Evolutionary conservation across 768 basidiomycete species (phyloP), one percentile per base, ranked within the genome.

Genomic region (Ephemerocybe angulata): DNA sequence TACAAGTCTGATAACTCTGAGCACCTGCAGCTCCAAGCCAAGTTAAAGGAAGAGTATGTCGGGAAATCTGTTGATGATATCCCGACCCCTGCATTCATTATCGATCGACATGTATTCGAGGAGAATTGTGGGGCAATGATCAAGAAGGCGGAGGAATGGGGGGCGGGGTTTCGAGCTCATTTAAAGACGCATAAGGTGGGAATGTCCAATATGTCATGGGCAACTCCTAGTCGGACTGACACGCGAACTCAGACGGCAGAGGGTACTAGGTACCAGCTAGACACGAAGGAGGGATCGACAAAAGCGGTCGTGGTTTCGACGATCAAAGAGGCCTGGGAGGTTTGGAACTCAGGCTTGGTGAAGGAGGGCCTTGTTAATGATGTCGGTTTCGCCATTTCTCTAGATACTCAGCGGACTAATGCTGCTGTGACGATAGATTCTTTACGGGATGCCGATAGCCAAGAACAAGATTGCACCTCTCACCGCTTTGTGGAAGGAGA

Each of bases 111-210:
- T 8, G 58, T 84, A 8, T 93, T 93, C 67, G 81, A 81, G 31
- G 68, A 76, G 28, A 94, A 94, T 66, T 93, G 90, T 67, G 78
- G 78, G 11, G 72, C 67, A 54, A 91, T 94, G 86, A 86, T 88
- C 59, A 66, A 73, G 47, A 84, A 81, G 38, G 82, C 88, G 13
- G 76, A 75, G 52, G 74, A 76, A 25, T 87, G 86, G 79, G 85
- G 84, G 2, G 84, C 88, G 15, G 73, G 63, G 8, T 93, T 94
- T 67, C 76, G 92, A 46, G 88, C 86, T 3, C 93, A 94, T 68
- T 77, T 94, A 50, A 95, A 94, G 71, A 88, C 87, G 0, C 88
- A 90, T 66, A 90, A 90, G 77, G 87, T 85, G 64, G 25, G 43
- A 8, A 22, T 22, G 63, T 33, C 10, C 27, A 17, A 38, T 11